Conservation (phyloP, 192 early-diverging fungal genomes). For the Physocladia obscura region DNA sequence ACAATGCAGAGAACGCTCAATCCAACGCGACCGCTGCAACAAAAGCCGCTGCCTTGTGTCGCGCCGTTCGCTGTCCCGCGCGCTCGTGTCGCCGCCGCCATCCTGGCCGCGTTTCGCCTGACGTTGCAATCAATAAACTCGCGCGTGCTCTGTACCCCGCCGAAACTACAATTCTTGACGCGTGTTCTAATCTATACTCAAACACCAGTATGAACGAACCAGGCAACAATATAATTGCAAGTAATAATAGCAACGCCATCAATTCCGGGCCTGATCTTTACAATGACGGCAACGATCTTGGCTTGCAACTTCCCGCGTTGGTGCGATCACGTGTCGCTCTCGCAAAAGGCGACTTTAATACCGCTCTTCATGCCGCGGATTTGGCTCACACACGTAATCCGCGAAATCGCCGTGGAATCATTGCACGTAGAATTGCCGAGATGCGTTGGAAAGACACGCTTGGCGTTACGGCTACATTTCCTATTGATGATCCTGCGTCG, state of each 20-base stretch:
- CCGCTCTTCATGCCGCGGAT: not conserved
- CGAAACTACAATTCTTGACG: not conserved
- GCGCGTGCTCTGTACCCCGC: not conserved
- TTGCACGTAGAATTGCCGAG: constrained; percentile 7
- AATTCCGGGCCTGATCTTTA: not conserved
- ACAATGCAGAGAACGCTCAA: not conserved
- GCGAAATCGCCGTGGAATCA: constrained; percentile 1
- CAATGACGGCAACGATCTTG: not conserved
- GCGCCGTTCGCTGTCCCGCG: not conserved
- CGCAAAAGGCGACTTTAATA: not conserved
- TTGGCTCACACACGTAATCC: not conserved
- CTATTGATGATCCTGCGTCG: not conserved
- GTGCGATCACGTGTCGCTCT: not conserved
- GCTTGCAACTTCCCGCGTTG: not conserved
- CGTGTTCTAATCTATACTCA: not conserved
- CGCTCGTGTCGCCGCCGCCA: not conserved
- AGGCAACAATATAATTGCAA: not conserved
- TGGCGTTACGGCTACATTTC: not conserved
- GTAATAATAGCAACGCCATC: not conserved
- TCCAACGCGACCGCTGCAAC: not conserved
- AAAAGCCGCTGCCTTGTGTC: not conserved
- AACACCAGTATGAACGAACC: not conserved
- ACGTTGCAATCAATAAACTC: not conserved
- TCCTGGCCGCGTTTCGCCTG: not conserved
- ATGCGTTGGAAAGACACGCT: not conserved